Conservation (phyloP, 345 rosid species). For the Clausena lansium region DNA sequence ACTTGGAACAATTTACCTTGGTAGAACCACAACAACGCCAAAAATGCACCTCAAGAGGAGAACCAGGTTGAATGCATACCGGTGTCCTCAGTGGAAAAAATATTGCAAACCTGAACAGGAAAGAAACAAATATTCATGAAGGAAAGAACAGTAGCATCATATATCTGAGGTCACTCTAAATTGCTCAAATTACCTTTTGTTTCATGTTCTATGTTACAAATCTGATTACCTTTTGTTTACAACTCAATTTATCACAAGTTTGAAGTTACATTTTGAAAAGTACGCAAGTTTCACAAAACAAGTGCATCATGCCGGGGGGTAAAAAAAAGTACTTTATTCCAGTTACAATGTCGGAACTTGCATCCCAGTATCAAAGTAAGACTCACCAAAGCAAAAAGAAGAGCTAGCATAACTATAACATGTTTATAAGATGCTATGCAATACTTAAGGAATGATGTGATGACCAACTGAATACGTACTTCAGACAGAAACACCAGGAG, state of each 20-base stretch:
- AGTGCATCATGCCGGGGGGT: not conserved
- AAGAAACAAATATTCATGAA: not conserved
- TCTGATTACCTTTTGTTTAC: not conserved
- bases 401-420: not conserved
- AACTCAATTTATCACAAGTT: not conserved
- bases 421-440: not conserved
- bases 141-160: not conserved
- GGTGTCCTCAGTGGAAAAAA: constrained; percentile 95
- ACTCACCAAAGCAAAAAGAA: not conserved
- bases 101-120: constrained; percentile 73
- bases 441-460: not conserved
- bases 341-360: not conserved
- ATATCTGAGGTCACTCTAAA: not conserved
- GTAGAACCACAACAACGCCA: constrained; percentile 87
- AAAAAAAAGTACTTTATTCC: not conserved
- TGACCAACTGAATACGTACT: not conserved
- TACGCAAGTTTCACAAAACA: not conserved
- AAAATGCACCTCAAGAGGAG: constrained; percentile 75
- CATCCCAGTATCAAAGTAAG: not conserved
- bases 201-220: not conserved
- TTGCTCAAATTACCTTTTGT: not conserved
- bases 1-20: constrained; percentile 49
- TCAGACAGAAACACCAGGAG: not conserved
- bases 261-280: not conserved
- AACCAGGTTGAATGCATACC: constrained; percentile 50